A percentile compares a stretch with the other conserved stretches of the same genome.
Evolutionary conservation across 2,329 filamentous ascomycete species (phyloP).

Genomic region (Endothia cerciana): DNA sequence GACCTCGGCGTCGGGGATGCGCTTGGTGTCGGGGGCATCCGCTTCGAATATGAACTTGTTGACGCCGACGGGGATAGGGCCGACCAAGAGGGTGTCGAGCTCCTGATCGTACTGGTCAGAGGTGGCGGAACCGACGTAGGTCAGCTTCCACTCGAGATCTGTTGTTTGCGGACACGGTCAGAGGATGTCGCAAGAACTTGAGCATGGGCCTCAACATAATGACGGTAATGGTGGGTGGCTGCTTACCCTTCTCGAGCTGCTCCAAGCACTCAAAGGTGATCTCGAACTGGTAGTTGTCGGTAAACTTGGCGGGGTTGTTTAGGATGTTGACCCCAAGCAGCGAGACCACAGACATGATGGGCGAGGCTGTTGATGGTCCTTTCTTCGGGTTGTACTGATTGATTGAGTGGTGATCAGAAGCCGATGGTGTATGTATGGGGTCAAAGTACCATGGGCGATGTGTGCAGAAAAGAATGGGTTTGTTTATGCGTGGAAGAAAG

Average conservation of each 20-base stretch:
- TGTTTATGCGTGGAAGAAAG: slow-evolving; percentile 6
- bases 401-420: slow-evolving; percentile 11
- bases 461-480: neutral
- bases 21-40: slow-evolving; percentile 84
- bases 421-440: slow-evolving; percentile 16
- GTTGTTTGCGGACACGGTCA: slow-evolving; percentile 18
- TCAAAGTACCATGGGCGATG: neutral
- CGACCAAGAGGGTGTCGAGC: slow-evolving; percentile 93
- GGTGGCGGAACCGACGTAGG: slow-evolving; percentile 96
- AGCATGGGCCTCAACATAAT: neutral
- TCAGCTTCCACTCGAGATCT: slow-evolving; percentile 99
- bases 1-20: slow-evolving; percentile 93
- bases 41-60: slow-evolving; percentile 99
- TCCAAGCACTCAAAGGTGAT: slow-evolving; percentile 99
- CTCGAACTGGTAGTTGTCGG: slow-evolving; percentile 92
- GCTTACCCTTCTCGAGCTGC: slow-evolving; percentile 83
- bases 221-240: slow-evolving; percentile 1
- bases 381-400: slow-evolving; percentile 20
- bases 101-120: slow-evolving; percentile 99
- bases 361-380: slow-evolving; percentile 37
- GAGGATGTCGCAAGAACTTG: slow-evolving; percentile 7
- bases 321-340: slow-evolving; percentile 92
- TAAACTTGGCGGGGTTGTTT: slow-evolving; percentile 96
- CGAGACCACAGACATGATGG: slow-evolving; percentile 88
- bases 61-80: slow-evolving; percentile 94